A percentile compares a stretch with the other conserved stretches of the same genome.
Evolutionary conservation across 495 filamentous ascomycete species (phyloP).

Genomic region (Aspergillus affinis): DNA sequence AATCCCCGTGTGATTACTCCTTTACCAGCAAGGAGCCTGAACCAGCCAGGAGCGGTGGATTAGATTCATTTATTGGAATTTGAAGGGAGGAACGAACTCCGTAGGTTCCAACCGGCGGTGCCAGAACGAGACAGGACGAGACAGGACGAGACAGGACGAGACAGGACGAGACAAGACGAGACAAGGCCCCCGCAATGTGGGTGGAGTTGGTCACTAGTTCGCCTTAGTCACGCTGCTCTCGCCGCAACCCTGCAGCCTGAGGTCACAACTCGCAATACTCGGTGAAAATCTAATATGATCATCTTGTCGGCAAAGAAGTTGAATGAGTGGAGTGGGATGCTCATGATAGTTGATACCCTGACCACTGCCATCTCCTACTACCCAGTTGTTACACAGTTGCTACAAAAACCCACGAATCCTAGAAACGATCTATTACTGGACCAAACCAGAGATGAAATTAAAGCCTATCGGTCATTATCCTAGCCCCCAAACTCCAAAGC

Average conservation of each 20-base stretch:
- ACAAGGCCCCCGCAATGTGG: conserved; percentile 11
- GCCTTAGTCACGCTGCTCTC: neutral
- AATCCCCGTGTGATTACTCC: conserved; percentile 12
- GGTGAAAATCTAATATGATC: too few species aligned
- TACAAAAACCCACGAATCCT: too few species aligned
- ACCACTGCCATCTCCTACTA: too few species aligned
- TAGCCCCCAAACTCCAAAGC: neutral
- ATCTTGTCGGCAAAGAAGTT: too few species aligned
- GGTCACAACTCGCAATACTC: too few species aligned
- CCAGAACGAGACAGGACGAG: neutral
- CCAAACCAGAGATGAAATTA: too few species aligned
- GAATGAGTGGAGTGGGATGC: too few species aligned
- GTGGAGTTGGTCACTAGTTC: conserved; percentile 6
- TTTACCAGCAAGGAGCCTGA: conserved; percentile 26
- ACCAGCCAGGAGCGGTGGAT: conserved; percentile 17
- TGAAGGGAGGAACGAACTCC: neutral
- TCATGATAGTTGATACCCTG: too few species aligned
- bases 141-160: conserved; percentile 6
- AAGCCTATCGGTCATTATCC: neutral
- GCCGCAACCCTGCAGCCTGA: too few species aligned
- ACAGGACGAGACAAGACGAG: conserved; percentile 1
- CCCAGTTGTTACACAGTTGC: too few species aligned
- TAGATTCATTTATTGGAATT: conserved; percentile 3
- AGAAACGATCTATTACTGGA: too few species aligned
- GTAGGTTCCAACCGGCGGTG: conserved; percentile 3